These are phyloP conservation scores for Coprinopsis sp. DNA, from an alignment of 768 basidiomycete species.

Conservation along the genomic window DNA sequence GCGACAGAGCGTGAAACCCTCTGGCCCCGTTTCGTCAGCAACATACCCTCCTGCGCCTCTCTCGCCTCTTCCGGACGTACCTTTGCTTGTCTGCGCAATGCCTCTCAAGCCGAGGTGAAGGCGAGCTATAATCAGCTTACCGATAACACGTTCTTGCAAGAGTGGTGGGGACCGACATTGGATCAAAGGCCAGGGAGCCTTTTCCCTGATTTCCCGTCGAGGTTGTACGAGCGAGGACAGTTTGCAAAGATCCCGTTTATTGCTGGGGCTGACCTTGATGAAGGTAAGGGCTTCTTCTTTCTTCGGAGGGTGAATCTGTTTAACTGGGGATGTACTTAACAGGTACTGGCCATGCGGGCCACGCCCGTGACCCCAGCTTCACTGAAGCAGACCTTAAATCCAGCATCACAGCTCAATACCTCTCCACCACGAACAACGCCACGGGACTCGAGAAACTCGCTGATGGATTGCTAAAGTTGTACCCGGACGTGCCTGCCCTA, in stretches of 20 bases:
- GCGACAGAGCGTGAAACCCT: slow-evolving; percentile 26
- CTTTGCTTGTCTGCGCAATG: slow-evolving; percentile 29
- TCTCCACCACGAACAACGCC: too few relatives aligned
- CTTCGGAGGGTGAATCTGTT: not conserved
- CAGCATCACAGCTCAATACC: too few relatives aligned
- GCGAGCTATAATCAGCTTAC: slow-evolving; percentile 15
- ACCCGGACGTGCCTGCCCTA: slow-evolving; percentile 36
- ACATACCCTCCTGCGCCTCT: slow-evolving; percentile 29
- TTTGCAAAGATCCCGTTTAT: slow-evolving; percentile 40
- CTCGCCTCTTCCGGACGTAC: slow-evolving; percentile 23
- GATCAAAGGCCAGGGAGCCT: slow-evolving; percentile 36
- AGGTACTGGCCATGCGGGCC: slow-evolving; percentile 37
- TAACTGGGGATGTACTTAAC: not conserved
- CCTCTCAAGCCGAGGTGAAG: slow-evolving; percentile 20
- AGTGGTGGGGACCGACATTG: slow-evolving; percentile 34
- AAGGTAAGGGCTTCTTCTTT: slow-evolving; percentile 29
- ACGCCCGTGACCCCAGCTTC: slow-evolving; percentile 13
- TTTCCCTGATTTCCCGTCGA: slow-evolving; percentile 35
- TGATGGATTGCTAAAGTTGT: slow-evolving; percentile 28
- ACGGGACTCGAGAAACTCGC: slow-evolving; percentile 19
- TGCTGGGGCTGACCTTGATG: slow-evolving; percentile 39
- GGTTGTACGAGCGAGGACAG: slow-evolving; percentile 20
- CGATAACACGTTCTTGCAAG: slow-evolving; percentile 10
- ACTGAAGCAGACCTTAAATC: slow-evolving; percentile 22
- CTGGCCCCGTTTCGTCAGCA: slow-evolving; percentile 36